Evolutionary conservation across 148 eudicot genomes (phyloP), one percentile per base, ranked within the genome.

Genomic region (Heliosperma pusillum): DNA sequence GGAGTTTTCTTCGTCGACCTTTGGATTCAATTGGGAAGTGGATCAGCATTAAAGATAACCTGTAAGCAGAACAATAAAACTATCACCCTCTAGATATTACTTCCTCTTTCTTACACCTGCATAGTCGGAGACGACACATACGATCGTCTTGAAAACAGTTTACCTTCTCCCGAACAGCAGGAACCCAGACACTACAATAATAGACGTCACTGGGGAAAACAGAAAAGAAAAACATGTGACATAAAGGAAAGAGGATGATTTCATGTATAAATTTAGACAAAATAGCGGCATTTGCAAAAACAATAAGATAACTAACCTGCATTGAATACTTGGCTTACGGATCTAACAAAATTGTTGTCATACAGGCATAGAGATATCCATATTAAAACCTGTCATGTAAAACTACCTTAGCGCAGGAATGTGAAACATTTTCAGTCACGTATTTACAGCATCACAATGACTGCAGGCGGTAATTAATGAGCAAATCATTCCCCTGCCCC

Each of bases 361-460:
- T 90, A 80, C 59, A 88, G 42, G 91, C 96, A 90, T 69, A 91
- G 69, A 80, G 77, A 87, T 66, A 90, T 30, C 98, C 98, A 94
- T 67, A 94, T 87, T 69, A 91, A 79, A 47, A 65, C 87, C 98
- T 91, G 91, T 77, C 69, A 78, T 75, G 55, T 15, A 16, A 55
- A 29, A 47, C 40, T 26, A 36, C 12, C 22, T 76, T 56, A 71
- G 75, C 47, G 17, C 21, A 55, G 42, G 61, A 42, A 40, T 53
- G n/a, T 26, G 17, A 19, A 56, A 9, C 17, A 44, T 68, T 20
- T 42, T 20, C 55, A 68, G 2, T 1, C 3, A 69, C 13, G 71
- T 10, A 69, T 36, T 64, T 17, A 64, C 19, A 33, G 30, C 30
- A 27, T 64, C 20, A 63, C 20, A 13, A 12, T 15, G 42, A 64